Evolutionary conservation across 129 eudicot genomes (phyloP).

Genomic region (Tagetes erecta): DNA sequence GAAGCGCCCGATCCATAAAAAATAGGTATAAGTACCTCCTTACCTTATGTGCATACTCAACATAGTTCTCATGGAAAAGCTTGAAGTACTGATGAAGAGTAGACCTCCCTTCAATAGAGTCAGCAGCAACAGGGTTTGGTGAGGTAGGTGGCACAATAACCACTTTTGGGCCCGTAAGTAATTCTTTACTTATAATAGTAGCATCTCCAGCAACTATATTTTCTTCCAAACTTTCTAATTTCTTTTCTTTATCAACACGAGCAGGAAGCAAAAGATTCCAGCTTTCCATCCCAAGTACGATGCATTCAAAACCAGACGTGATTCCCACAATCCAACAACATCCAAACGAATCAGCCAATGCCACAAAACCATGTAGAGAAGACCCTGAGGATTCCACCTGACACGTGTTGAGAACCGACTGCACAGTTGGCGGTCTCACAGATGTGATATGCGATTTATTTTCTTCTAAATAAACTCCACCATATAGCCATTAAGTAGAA

Average conservation of each 20-base stretch:
- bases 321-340: constrained; percentile 89
- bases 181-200: constrained; percentile 80
- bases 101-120: constrained; percentile 95
- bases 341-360: constrained; percentile 85
- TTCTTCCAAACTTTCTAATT: constrained; percentile 37
- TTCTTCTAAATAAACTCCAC: too few relatives aligned
- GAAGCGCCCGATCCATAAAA: not conserved
- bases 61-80: constrained; percentile 95
- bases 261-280: constrained; percentile 70
- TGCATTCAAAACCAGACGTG: constrained; percentile 65
- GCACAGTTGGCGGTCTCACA: constrained; percentile 70
- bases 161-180: constrained; percentile 76
- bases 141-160: constrained; percentile 70
- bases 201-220: constrained; percentile 33
- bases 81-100: constrained; percentile 89
- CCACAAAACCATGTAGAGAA: constrained; percentile 69
- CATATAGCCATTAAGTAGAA: too few relatives aligned
- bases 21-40: not conserved
- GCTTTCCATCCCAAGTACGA: constrained; percentile 84
- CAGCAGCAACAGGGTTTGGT: constrained; percentile 60
- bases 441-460: too few relatives aligned
- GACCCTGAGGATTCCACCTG: constrained; percentile 57
- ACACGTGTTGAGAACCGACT: constrained; percentile 71
- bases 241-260: constrained; percentile 42
- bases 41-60: constrained; percentile 99